Evolutionary conservation across 2,329 filamentous ascomycete genomes (phyloP), one percentile per base, ranked within the genome.

Genomic region (Alternaria brassicae): DNA sequence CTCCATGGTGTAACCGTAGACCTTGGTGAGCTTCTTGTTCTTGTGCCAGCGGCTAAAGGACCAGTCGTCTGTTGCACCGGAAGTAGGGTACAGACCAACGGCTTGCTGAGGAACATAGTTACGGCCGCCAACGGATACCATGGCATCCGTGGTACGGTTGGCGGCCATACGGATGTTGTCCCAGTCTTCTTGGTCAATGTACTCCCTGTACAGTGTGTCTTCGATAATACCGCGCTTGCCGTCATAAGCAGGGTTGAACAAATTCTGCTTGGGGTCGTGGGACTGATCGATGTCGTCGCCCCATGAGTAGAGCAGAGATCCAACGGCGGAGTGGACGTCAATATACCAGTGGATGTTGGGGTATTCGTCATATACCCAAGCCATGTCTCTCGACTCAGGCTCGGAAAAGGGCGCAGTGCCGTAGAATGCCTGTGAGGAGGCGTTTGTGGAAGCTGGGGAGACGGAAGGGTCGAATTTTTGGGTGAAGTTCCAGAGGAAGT

Each of bases 291-390:
- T 77, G 64, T 87, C 85, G 67, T 84, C 82, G 27, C 86, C 85
- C 85, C 85, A 88, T 39, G 78, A 81, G 70, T 86, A 87, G 10
- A 88, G 74, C n/a, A 88, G 74, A 7, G 81, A 78, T 7, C 83
- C 84, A 1, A 80, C 79, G 44, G 79, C 83, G 4, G 85, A 86
- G 78, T 88, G 86, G 32, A 88, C 76, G 61, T 88, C 86, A 40
- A 87, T 75, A 68, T 85, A 86, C 84, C 85, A 87, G 25, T 81
- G 78, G 47, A 88, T 75, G 41, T 81, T 80, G 51, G 77, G 72
- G 71, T 81, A 84, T 28, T 79, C 75, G 58, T 84, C 80, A 65
- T 87, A 76, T 2, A 85, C 75, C 79, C 82, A 86, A 45, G 79
- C 81, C 57, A 86, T 79, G 63, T 81, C 84, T 65, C 81, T 72